Evolutionary conservation across 805 yeast species (phyloP), one percentile per base, ranked within the genome.

Genomic region (Candida easanensis): DNA sequence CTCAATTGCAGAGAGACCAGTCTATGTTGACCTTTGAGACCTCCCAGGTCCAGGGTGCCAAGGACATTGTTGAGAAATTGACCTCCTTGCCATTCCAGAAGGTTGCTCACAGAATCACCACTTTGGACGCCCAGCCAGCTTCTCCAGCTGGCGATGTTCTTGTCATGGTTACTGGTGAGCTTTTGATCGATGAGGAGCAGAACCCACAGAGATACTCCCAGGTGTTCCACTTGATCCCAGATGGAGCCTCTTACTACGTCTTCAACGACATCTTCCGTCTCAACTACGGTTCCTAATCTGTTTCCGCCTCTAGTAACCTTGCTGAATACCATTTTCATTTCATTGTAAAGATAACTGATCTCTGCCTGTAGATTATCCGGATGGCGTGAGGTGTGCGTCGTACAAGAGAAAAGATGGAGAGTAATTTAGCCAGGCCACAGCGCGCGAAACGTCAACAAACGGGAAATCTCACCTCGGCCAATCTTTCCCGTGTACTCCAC

Each of bases 1-100:
- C 9, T 9, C 14, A 6, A 14, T 3, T 11, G 73, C 42, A 49
- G 80, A 86, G 99, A 65, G 96, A 88, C 49, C 90, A 87, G 65
- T 89, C 97, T 22, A 93, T 93, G 99, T 76, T 93, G 69, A 93
- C 99, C 37, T 93, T 93, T 60, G 99, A 93, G 72, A 82, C 90
- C 42, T 74, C 89, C 46, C 97, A 91, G 74, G 75, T 86, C 53
- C 99, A 91, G 73, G 99, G 99, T 55, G 87, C 95, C 45, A 82
- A 84, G 71, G 84, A 74, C 58, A 93, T 93, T 61, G 89, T 93
- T 51, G 98, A 93, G 72, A 91, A 93, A 66, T 79, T 93, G 54
- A 82, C 80, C 46, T 78, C 89, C 30, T 77, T 93, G 58, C 97
- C 97, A 40, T 93, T 93, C 76, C 84, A 78, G 64, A 89, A 89